Evolutionary conservation across 2,329 filamentous ascomycete genomes (phyloP).

Genomic region (Elsinoe fawcettii): DNA sequence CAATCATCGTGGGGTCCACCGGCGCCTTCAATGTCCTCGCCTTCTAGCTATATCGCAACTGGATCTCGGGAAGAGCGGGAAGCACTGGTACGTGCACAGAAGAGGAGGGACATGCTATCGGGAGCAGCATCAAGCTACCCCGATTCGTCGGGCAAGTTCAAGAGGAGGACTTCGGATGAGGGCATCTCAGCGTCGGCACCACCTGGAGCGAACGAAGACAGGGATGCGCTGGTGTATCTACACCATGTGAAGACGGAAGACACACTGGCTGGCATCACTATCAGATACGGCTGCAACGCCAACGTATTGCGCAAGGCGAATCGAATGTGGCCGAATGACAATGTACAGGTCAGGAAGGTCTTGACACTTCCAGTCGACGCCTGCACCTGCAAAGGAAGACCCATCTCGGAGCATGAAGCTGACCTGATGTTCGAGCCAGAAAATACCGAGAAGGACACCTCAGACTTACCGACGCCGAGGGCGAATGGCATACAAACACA

Average conservation of each 20-base stretch:
- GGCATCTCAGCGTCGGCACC: slow-evolving; percentile 39
- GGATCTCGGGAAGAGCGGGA: slow-evolving; percentile 41
- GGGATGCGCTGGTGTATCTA: slow-evolving; percentile 79
- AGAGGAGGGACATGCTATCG: slow-evolving; percentile 41
- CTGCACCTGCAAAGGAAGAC: slow-evolving; percentile 72
- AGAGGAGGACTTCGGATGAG: slow-evolving; percentile 64
- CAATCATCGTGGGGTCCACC: slow-evolving; percentile 43
- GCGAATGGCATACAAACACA: slow-evolving; percentile 13
- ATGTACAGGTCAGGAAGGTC: slow-evolving; percentile 72
- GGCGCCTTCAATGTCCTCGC: slow-evolving; percentile 28
- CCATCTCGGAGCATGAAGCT: slow-evolving; percentile 32
- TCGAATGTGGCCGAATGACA: slow-evolving; percentile 89
- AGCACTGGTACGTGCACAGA: slow-evolving; percentile 41
- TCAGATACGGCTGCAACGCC: slow-evolving; percentile 81
- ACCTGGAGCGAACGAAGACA: slow-evolving; percentile 52
- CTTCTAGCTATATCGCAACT: slow-evolving; percentile 34
- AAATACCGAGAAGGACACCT: background rate
- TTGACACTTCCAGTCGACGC: slow-evolving; percentile 83
- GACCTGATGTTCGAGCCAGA: slow-evolving; percentile 9
- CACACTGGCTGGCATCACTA: slow-evolving; percentile 82
- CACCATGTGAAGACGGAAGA: slow-evolving; percentile 77
- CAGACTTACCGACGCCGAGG: slow-evolving; percentile 18
- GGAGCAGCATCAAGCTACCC: slow-evolving; percentile 32
- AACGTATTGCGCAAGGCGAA: slow-evolving; percentile 81
- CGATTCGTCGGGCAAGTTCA: slow-evolving; percentile 44